A percentile compares a stretch with the other conserved stretches of the same genome.
phyloP scores from a whole-genome alignment of 441 rosid species.

The Codiaeum variegatum region DNA sequence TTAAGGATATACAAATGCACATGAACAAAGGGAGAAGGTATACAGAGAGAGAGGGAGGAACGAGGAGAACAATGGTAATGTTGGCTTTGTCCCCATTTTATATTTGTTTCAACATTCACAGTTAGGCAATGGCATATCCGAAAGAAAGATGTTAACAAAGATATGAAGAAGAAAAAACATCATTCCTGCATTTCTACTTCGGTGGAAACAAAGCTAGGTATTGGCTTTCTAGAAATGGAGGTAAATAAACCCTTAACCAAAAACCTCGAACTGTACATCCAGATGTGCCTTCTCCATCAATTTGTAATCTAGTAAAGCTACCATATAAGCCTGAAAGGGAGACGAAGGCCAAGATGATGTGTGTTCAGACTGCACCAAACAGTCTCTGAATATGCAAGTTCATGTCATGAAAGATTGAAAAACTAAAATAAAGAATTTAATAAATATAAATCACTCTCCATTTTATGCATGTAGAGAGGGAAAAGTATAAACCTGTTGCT shows the following conservation, averaged over 20 bases:
- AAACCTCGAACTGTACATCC: not conserved
- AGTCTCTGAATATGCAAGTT: not conserved
- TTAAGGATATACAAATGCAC: not conserved
- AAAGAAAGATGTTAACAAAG: not conserved
- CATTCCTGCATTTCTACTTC: not conserved
- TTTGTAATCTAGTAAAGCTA: not conserved
- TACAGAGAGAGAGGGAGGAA: not conserved
- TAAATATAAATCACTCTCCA: not conserved
- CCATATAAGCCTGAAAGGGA: not conserved
- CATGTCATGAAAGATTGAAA: not conserved
- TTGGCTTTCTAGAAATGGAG: not conserved
- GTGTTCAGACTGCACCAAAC: not conserved
- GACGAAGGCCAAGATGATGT: not conserved
- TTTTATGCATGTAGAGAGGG: conserved; percentile 6
- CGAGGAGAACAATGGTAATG: not conserved
- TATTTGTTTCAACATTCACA: no score
- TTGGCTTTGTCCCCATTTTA: not conserved
- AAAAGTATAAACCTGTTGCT: conserved; percentile 66
- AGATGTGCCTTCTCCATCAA: not conserved
- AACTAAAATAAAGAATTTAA: conserved; percentile 4
- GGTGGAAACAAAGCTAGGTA: not conserved
- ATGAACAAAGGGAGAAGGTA: not conserved
- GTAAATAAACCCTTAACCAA: not conserved
- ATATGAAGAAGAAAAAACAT: not conserved
- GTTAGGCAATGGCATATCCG: not conserved